Evolutionary conservation across 768 basidiomycete genomes (phyloP).

Genomic region (Lanmaoa pseudosensibilis): DNA sequence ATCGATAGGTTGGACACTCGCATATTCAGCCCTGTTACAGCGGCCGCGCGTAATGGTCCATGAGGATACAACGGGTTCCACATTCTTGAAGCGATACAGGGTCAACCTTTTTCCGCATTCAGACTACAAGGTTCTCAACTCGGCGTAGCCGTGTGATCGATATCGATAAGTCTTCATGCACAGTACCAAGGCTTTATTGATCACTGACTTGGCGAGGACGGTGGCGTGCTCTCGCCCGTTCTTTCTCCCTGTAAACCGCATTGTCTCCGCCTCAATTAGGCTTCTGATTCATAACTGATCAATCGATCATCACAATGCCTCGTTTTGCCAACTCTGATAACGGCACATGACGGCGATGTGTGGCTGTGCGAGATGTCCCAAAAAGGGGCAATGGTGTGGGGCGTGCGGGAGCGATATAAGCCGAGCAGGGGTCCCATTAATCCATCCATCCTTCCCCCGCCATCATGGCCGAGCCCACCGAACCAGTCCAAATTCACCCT

Average conservation of each 20-base stretch:
- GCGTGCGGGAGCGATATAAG: conserved; percentile 17
- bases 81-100: background rate
- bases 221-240: conserved; percentile 15
- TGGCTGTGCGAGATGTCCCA: conserved; percentile 17
- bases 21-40: background rate
- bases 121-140: background rate
- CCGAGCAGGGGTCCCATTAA: background rate
- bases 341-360: background rate
- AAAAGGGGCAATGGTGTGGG: conserved; percentile 16
- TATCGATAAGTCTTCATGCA: background rate
- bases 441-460: conserved; percentile 11
- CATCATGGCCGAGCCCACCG: conserved; percentile 41
- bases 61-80: background rate
- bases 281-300: background rate
- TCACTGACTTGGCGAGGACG: background rate
- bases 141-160: background rate
- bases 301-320: background rate
- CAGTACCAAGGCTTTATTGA: background rate
- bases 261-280: conserved; percentile 19
- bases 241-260: conserved; percentile 28
- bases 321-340: too few relatives aligned
- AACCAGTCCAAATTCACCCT: conserved; percentile 54
- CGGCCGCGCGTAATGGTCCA: background rate
- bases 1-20: background rate
- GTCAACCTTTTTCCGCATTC: background rate